Conservation (phyloP, 768 basidiomycete genomes). For the Lactarius evosmus region DNA sequence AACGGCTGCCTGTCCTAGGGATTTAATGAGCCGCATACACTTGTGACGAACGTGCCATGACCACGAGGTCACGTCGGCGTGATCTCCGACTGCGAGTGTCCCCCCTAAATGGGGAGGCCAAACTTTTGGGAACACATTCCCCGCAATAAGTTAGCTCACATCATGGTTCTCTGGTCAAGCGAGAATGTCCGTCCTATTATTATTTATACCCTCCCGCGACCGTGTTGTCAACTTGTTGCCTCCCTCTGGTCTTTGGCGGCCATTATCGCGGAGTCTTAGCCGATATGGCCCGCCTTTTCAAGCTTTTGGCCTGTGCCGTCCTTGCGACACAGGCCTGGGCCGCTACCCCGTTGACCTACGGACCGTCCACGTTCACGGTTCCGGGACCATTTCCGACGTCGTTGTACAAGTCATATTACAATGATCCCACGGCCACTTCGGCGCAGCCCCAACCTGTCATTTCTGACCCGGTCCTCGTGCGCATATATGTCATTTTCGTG, state of each 20-base stretch:
- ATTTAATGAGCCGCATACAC: background rate
- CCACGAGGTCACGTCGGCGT: background rate
- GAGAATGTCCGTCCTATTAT: too few relatives aligned
- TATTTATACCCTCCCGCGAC: constrained; percentile 5
- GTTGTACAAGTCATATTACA: constrained; percentile 63
- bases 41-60: constrained; percentile 1
- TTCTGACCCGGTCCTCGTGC: constrained; percentile 65
- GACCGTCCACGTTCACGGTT: constrained; percentile 52
- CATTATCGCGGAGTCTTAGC: background rate
- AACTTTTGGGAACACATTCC: background rate
- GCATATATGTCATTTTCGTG: constrained; percentile 1
- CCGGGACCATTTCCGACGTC: constrained; percentile 66
- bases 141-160: background rate
- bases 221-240: background rate
- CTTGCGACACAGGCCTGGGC: constrained; percentile 3
- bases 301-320: constrained; percentile 14
- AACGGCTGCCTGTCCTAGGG: background rate
- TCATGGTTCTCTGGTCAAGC: background rate
- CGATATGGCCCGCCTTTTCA: constrained; percentile 5
- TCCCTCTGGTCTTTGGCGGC: background rate
- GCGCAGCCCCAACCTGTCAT: constrained; percentile 76
- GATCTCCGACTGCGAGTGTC: background rate
- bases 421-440: constrained; percentile 66
- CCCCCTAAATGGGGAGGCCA: too few relatives aligned
- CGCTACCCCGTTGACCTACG: constrained; percentile 25